Conservation (phyloP, 2,329 filamentous ascomycete species). For the Hirsutella thompsonii region DNA sequence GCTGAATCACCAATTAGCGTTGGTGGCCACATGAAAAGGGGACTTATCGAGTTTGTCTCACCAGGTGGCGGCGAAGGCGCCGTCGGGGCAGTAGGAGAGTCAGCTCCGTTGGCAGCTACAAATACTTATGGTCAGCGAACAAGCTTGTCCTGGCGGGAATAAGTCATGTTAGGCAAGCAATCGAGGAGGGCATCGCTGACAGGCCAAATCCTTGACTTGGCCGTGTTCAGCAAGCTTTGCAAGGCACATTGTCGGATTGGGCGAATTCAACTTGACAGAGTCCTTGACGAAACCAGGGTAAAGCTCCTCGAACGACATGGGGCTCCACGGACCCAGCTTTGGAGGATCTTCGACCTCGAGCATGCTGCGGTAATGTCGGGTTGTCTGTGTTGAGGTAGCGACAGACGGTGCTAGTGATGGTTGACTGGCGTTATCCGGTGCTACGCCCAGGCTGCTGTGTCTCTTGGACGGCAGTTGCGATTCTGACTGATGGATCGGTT, state of each 20-base stretch:
- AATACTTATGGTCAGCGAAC: background rate
- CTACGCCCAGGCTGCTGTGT: conserved; percentile 18
- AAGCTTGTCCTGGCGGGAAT: background rate
- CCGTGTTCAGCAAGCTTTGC: background rate
- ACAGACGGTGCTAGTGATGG: conserved; percentile 3
- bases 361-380: conserved; percentile 36
- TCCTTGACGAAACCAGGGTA: conserved; percentile 17
- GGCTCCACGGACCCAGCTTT: conserved; percentile 27
- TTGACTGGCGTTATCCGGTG: conserved; percentile 5
- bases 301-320: conserved; percentile 34
- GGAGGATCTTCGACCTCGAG: conserved; percentile 37
- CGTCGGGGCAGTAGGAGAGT: conserved; percentile 27
- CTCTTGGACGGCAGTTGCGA: conserved; percentile 14
- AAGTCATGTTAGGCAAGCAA: conserved; percentile 4
- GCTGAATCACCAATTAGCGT: conserved; percentile 21
- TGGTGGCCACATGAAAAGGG: conserved; percentile 15
- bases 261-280: conserved; percentile 4
- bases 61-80: conserved; percentile 28
- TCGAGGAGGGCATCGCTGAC: conserved; percentile 21
- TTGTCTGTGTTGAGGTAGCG: conserved; percentile 5
- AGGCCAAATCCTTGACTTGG: conserved; percentile 10
- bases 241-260: conserved; percentile 1
- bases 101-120: conserved; percentile 33
- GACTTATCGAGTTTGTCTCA: conserved; percentile 19
- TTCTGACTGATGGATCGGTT: conserved; percentile 5